Base-by-base conservation (phyloP, 139 green algal species). In the Coelastrella sp. region DNA sequence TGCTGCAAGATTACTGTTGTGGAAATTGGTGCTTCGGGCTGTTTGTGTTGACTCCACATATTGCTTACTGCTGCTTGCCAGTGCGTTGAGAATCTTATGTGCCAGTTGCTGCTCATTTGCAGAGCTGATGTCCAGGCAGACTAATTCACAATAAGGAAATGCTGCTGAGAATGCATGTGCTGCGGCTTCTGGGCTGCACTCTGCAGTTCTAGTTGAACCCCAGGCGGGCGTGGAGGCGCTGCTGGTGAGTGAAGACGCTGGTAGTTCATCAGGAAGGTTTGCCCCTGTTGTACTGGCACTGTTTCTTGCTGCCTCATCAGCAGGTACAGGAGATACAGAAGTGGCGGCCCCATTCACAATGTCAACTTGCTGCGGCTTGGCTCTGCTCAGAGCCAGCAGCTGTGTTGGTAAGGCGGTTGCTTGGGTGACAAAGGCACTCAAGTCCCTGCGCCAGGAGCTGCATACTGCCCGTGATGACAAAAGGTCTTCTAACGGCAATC, bases 151-250 rank as follows among this genome's bases (percentile, higher is more conserved):
- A 25, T 81, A 35, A 14, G 84, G 84, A 12, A 88, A 88, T 8
- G 84, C 84, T 68, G 49, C 84, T 60, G 82, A 17, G 7, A 58
- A 11, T 60, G 81, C 81, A 58, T 59, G 59, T 74, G 81, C 81
- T 73, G 70, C 70, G n/a, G 70, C 70, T 22, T 78, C 70, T 78
- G 70, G 14, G 15, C 19, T 20, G n/a, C 25, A 8, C 24, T 11
- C 75, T 20, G n/a, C 75, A 59, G 3, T 49, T 49, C 35, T 49
- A 49, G 35, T 3, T 49, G 35, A 49, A 3, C 1, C 1, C 35
- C 35, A 49, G 35, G 35, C 35, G 35, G 35, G 35, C 35, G 35
- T 49, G 35, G 35, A 49, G 35, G 35, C 35, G 35, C 35, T 49
- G 35, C 35, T 49, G 1, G 35, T 49, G 35, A 3, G 35, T 49